Percentiles rank a stretch among this genome's conserved stretches.
These are phyloP conservation scores for Megacollybia marginata DNA, from an alignment of 768 basidiomycete species.

Conservation along the genomic window DNA sequence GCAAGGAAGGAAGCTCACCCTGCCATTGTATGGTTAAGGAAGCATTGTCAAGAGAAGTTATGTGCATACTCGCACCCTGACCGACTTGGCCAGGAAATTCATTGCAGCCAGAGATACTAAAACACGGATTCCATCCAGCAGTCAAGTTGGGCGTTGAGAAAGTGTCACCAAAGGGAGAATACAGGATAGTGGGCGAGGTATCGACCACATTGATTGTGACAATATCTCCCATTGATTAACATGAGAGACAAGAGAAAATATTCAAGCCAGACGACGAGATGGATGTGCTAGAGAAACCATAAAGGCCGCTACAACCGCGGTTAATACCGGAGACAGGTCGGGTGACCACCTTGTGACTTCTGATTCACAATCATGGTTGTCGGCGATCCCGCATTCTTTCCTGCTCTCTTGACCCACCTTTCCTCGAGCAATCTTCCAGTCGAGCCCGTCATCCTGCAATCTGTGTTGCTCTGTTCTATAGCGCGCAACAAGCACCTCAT, in stretches of 20 bases:
- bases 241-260: background rate
- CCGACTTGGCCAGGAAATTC: slow-evolving; percentile 34
- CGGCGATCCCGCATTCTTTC: slow-evolving; percentile 43
- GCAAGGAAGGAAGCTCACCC: slow-evolving; percentile 12
- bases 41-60: slow-evolving; percentile 55
- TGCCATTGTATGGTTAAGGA: slow-evolving; percentile 55
- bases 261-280: background rate
- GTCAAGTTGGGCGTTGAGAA: slow-evolving; percentile 38
- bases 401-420: slow-evolving; percentile 35
- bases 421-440: slow-evolving; percentile 38
- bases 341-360: no score
- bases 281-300: background rate
- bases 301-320: no score
- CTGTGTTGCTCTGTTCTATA: slow-evolving; percentile 57
- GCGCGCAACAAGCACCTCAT: slow-evolving; percentile 58
- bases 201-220: slow-evolving; percentile 49
- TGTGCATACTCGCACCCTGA: slow-evolving; percentile 51
- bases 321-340: no score
- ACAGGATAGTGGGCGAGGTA: slow-evolving; percentile 56
- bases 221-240: slow-evolving; percentile 25
- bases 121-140: slow-evolving; percentile 67
- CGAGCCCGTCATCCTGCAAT: slow-evolving; percentile 58
- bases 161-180: slow-evolving; percentile 54
- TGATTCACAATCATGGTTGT: slow-evolving; percentile 11
- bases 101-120: slow-evolving; percentile 41